Evolutionary conservation across 176 grass and related monocot species (phyloP).

Genomic region (Musa troglodytarum): DNA sequence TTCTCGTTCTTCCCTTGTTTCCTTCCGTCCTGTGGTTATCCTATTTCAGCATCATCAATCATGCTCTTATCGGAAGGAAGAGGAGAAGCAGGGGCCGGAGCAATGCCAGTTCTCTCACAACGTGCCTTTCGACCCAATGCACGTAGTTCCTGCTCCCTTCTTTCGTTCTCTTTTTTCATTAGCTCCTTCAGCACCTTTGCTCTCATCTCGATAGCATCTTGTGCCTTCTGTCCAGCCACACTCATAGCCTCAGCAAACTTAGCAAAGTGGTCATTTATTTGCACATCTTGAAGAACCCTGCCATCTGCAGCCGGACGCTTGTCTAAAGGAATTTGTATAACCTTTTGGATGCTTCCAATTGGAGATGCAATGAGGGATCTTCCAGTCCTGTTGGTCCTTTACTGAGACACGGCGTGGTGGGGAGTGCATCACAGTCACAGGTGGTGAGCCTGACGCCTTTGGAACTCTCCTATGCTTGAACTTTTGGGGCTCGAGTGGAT

Average conservation of each 20-base stretch:
- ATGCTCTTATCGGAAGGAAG: conserved; percentile 20
- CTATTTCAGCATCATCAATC: conserved; percentile 39
- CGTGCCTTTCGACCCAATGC: conserved; percentile 76
- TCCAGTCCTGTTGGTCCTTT: conserved; percentile 94
- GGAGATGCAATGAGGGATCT: conserved; percentile 89
- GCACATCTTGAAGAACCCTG: conserved; percentile 75
- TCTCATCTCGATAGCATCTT: conserved; percentile 77
- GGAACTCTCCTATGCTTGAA: conserved; percentile 95
- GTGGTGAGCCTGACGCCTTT: conserved; percentile 57
- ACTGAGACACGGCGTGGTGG: conserved; percentile 77
- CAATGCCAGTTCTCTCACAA: conserved; percentile 67
- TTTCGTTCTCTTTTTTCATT: conserved; percentile 74
- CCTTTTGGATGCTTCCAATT: conserved; percentile 95
- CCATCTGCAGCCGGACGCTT: conserved; percentile 80
- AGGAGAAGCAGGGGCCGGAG: conserved; percentile 32
- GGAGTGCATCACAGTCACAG: conserved; percentile 78
- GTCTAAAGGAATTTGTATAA: conserved; percentile 82
- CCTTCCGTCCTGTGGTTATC: conserved; percentile 45
- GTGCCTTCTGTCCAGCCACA: conserved; percentile 91
- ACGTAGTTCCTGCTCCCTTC: conserved; percentile 86
- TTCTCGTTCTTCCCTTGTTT: conserved; percentile 64
- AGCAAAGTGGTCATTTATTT: conserved; percentile 91
- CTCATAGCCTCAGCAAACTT: conserved; percentile 77
- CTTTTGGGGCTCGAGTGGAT: conserved; percentile 82
- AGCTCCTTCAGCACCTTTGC: conserved; percentile 88